Evolutionary conservation across 805 yeast species (phyloP), one percentile per base, ranked within the genome.

Genomic region (Wickerhamomyces rabaulensis): DNA sequence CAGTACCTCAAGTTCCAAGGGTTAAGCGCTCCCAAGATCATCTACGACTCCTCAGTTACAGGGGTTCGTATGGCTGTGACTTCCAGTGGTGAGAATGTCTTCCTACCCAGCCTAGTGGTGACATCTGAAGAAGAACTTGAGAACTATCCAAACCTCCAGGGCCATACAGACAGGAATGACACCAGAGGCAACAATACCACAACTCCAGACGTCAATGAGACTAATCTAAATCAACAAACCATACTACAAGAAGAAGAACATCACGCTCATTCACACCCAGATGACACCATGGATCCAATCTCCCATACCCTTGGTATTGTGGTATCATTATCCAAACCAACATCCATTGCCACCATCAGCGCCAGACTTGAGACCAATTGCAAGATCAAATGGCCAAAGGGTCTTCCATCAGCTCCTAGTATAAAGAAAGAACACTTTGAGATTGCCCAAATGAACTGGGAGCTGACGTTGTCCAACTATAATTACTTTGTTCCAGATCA

Each of bases 291-390:
- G 2, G 74, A 72, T 9, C 71, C 56, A 3, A 61, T 75, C 2
- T 74, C 82, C 1, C 80, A 76, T 54, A 76, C 78, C 2, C 68
- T 79, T 52, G 84, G 79, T 0, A 68, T 79, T 2, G 65, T 78
- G 5, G 52, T 79, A 1, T 75, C 78, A 43, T 53, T 78, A 1
- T 56, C 62, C 21, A 73, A 69, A 43, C 74, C 70, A 33, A 65
- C 71, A 2, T 45, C 62, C 2, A 57, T 74, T 4, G 63, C 70
- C 21, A 65, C 63, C 35, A 56, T 79, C 29, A 62, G 63, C 37
- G 54, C 75, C 12, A 74, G 71, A 43, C 64, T 80, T 43, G 69
- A 65, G 45, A 70, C 80, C 2, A 50, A 63, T 5, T 69, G 74
- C 7, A 66, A 70, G 44, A 67, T 77, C 3, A 61, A 70, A 47